phyloP scores from a whole-genome alignment of 129 eudicot species.

The Chrysanthemum makinoi region DNA sequence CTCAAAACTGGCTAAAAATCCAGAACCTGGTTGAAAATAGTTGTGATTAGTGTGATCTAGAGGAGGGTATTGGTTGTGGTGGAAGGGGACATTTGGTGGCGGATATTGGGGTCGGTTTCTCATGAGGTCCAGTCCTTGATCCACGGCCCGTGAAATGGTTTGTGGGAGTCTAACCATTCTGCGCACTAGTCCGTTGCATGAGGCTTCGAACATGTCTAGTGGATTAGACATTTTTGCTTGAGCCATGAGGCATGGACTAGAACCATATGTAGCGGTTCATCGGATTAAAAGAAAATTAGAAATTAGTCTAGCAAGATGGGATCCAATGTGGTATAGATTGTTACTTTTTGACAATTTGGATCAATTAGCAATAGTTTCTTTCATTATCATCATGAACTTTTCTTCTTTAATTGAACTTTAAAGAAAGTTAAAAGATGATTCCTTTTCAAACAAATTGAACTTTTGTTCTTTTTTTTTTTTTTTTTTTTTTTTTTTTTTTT shows the following conservation, averaged over 20 bases:
- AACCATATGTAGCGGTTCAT: constrained; percentile 17
- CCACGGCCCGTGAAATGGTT: constrained; percentile 62
- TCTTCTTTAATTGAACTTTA: constrained; percentile 18
- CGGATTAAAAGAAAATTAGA: not conserved
- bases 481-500: not conserved
- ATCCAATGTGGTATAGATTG: constrained; percentile 34
- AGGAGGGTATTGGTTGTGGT: constrained; percentile 27
- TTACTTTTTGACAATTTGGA: constrained; percentile 31
- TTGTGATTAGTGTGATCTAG: constrained; percentile 22
- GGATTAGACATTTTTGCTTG: constrained; percentile 48
- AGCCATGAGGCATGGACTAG: not conserved
- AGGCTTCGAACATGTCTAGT: constrained; percentile 41
- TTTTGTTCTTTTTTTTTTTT: not conserved
- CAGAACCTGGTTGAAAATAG: constrained; percentile 56
- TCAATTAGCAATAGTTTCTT: constrained; percentile 26
- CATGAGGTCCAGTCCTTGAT: constrained; percentile 65
- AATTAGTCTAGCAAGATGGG: constrained; percentile 13
- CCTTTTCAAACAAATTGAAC: not conserved
- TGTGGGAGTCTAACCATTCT: constrained; percentile 76
- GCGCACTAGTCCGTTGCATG: constrained; percentile 50
- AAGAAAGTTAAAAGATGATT: constrained; percentile 21
- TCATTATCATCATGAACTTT: constrained; percentile 23
- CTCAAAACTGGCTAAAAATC: constrained; percentile 63
- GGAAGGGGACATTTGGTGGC: constrained; percentile 32
- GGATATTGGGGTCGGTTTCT: constrained; percentile 38